Evolutionary conservation across 129 eudicot genomes (phyloP), one percentile per base, ranked within the genome.

Genomic region (Flaveria bidentis): DNA sequence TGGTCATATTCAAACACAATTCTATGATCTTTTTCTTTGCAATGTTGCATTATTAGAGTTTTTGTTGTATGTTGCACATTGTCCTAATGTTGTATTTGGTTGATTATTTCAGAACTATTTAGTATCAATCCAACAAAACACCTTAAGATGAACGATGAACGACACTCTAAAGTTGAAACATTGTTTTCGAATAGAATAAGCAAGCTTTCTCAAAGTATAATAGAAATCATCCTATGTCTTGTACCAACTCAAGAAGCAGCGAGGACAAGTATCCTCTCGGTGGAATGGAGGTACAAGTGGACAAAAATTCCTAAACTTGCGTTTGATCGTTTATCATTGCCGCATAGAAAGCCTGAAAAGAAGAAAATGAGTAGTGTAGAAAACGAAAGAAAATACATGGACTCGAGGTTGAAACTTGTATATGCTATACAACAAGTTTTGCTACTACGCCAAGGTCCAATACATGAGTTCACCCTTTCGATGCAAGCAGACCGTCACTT

Each of bases 261-360:
- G 25, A 11, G 41, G 66, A 60, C 66, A 60, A 60, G 66, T 12
- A 60, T 60, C n/a, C 66, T 60, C 66, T 60, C 66, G 12, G 11
- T 8, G 8, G n/a, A 60, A 60, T 60, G 66, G 66, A 60, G 66
- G 66, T 23, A 60, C 66, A 60, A 60, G 39, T 23, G 66, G 66
- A 60, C 39, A 41, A 60, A 11, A 10, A 60, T 60, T 60, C 66
- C 66, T 25, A 60, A 23, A 60, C 39, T 60, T 25, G 28, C 1
- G 26, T 56, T 56, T 56, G 5, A 56, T 56, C 1, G 5, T 11
- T 20, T 1, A 1, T 9, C 26, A 2, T 9, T 22, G 13, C 8
- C 13, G 13, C 1, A 56, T n/a, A 20, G 14, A 56, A 56, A 26
- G 9, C 20, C 12, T 18, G 5, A 56, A 18, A 3, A 20, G 28